A percentile compares a stretch with the other conserved stretches of the same genome.
phyloP scores from a whole-genome alignment of 1,139 yeast genomes.

The Yamadazyma oceani region DNA sequence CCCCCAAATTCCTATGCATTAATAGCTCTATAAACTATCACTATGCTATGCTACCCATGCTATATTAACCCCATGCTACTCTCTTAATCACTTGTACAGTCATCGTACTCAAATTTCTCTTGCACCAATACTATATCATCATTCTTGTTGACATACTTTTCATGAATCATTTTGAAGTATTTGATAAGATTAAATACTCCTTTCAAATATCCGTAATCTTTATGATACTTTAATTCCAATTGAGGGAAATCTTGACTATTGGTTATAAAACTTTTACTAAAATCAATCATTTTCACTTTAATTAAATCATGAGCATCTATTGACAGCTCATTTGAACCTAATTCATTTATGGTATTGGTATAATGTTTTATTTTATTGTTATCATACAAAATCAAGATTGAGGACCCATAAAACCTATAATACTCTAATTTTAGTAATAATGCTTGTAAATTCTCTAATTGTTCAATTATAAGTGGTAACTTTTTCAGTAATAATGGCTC shows the following conservation, averaged over 20 bases:
- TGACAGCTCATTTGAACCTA: too few species aligned
- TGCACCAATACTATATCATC: constrained; percentile 19
- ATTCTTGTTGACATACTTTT: constrained; percentile 19
- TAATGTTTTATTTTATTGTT: constrained; percentile 31
- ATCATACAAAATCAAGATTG: constrained; percentile 86
- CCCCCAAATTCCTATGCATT: too few species aligned
- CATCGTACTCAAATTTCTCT: constrained; percentile 14
- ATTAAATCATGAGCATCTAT: constrained; percentile 30
- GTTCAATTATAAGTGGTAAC: constrained; percentile 46
- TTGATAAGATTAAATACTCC: constrained; percentile 70
- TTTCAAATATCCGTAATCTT: constrained; percentile 79
- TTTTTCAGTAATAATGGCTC: not conserved
- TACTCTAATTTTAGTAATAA: constrained; percentile 62
- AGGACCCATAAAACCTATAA: constrained; percentile 92
- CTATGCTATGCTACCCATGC: too few species aligned
- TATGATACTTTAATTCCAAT: constrained; percentile 14
- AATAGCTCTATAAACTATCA: too few species aligned
- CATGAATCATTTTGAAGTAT: constrained; percentile 60
- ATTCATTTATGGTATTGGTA: too few species aligned
- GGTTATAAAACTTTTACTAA: constrained; percentile 86
- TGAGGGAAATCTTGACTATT: constrained; percentile 9
- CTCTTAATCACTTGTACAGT: not conserved
- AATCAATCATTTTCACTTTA: constrained; percentile 81
- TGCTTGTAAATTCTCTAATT: constrained; percentile 55
- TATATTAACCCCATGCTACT: too few species aligned